phyloP scores from a whole-genome alignment of 2,329 filamentous ascomycete species.

The Pseudofabraea citricarpa region DNA sequence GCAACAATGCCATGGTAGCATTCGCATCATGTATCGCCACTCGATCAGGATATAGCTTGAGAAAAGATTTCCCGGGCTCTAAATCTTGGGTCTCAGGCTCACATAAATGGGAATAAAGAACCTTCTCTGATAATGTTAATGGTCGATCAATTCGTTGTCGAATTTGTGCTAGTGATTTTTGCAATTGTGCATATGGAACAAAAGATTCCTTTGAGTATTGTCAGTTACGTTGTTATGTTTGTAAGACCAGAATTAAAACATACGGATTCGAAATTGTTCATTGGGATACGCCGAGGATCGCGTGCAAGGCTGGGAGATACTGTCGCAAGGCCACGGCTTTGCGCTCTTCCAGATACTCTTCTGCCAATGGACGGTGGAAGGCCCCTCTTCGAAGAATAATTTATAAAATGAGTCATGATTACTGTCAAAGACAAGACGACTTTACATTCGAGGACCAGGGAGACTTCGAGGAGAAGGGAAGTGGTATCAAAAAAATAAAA shows the following conservation, averaged over 20 bases:
- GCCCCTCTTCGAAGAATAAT: too few relatives aligned
- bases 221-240: neutral
- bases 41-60: constrained; percentile 32
- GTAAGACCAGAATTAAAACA: neutral
- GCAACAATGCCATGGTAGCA: constrained; percentile 36
- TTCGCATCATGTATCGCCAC: constrained; percentile 39
- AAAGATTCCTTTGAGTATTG: neutral
- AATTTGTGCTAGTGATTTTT: neutral
- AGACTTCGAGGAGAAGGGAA: too few relatives aligned
- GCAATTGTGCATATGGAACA: constrained; percentile 1
- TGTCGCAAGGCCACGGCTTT: neutral
- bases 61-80: constrained; percentile 31
- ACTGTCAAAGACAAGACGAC: too few relatives aligned
- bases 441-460: too few relatives aligned
- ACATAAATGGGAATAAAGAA: constrained; percentile 34
- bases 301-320: neutral
- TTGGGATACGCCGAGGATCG: neutral
- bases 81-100: constrained; percentile 24
- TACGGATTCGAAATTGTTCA: neutral
- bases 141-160: constrained; percentile 13
- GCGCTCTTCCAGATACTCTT: too few relatives aligned
- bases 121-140: constrained; percentile 33
- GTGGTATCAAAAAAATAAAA: too few relatives aligned
- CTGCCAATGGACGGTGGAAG: too few relatives aligned
- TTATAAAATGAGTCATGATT: too few relatives aligned